These are phyloP conservation scores for Claviceps digitariae DNA, from an alignment of 2,329 filamentous ascomycete species.

Conservation along the genomic window DNA sequence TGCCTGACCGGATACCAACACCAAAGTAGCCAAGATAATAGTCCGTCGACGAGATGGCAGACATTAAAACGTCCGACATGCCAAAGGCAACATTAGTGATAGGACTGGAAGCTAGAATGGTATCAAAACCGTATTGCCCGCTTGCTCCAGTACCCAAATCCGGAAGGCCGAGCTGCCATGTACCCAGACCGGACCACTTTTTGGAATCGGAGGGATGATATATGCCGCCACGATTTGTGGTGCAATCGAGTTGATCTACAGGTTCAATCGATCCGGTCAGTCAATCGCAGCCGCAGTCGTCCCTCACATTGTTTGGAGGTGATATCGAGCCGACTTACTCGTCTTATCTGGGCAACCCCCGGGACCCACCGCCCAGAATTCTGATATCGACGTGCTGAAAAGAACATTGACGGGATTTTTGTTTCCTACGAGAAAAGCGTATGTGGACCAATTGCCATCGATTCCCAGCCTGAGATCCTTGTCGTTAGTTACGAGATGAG, in stretches of 20 bases:
- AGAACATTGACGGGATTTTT: conserved; percentile 24
- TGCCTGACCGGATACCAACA: conserved; percentile 40
- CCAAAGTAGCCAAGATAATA: conserved; percentile 43
- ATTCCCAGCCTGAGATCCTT: conserved; percentile 40
- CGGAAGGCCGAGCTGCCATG: conserved; percentile 45
- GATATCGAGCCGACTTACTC: conserved; percentile 24
- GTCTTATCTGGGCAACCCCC: conserved; percentile 33
- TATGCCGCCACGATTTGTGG: conserved; percentile 41
- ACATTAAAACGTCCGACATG: conserved; percentile 33
- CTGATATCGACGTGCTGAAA: conserved; percentile 55
- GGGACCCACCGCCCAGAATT: conserved; percentile 54
- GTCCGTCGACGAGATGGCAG: conserved; percentile 40
- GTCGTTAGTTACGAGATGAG: background rate
- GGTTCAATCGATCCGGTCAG: conserved; percentile 7
- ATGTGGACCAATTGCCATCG: conserved; percentile 61
- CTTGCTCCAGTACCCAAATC: conserved; percentile 46
- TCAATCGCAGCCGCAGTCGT: background rate
- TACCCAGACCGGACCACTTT: conserved; percentile 45
- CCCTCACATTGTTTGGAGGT: background rate
- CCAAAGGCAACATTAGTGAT: conserved; percentile 23
- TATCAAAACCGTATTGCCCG: conserved; percentile 49
- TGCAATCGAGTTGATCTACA: conserved; percentile 37
- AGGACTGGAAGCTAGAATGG: conserved; percentile 27
- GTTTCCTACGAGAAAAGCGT: conserved; percentile 38
- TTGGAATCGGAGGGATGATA: conserved; percentile 40